phyloP scores from a whole-genome alignment of 305 asterid species.

The Fraxinus greggii region DNA sequence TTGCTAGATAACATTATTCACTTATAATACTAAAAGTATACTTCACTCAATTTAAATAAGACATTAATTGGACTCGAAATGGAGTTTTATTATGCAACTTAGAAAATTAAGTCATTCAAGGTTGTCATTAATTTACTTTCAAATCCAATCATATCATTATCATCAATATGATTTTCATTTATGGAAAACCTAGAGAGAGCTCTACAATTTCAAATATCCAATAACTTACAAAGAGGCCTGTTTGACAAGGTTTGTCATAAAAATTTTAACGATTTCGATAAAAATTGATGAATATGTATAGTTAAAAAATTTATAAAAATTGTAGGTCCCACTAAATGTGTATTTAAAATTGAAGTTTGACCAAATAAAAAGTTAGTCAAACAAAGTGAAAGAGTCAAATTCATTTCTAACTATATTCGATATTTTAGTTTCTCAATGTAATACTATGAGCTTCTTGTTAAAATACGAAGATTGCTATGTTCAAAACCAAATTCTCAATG shows the following conservation, averaged over 20 bases:
- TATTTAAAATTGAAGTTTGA: background rate
- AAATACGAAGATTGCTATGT: background rate
- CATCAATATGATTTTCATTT: background rate
- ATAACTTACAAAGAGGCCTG: background rate
- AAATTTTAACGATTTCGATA: background rate
- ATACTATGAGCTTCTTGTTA: background rate
- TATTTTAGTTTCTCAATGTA: background rate
- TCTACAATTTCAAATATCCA: background rate
- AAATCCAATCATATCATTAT: background rate
- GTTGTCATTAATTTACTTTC: background rate
- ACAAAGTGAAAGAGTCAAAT: background rate
- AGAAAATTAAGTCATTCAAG: background rate
- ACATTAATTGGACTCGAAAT: background rate
- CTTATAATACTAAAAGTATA: background rate
- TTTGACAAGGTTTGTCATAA: background rate
- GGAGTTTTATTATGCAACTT: background rate
- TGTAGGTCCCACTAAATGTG: background rate
- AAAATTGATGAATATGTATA: background rate
- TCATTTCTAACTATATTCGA: background rate
- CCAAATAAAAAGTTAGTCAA: background rate
- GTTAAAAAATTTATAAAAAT: background rate
- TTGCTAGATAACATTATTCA: no score
- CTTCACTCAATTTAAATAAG: background rate
- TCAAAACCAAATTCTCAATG: background rate
- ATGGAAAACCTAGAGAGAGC: background rate